Percentiles rank a stretch among this genome's conserved stretches.
These are phyloP conservation scores for Penicillium sp. DNA, from an alignment of 2,329 filamentous ascomycete species.

Conservation along the genomic window DNA sequence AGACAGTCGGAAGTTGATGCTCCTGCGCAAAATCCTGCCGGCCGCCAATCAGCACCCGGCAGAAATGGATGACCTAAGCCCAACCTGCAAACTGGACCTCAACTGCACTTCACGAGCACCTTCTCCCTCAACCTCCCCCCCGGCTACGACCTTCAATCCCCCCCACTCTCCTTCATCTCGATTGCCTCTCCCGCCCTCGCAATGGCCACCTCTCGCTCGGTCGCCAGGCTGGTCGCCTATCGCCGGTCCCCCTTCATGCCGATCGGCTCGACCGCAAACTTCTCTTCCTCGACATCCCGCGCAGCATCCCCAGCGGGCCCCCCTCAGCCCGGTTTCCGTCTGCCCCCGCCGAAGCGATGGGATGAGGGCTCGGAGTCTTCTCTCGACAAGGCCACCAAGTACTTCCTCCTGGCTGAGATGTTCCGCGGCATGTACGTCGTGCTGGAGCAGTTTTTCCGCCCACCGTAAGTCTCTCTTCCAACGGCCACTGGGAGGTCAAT, in stretches of 20 bases:
- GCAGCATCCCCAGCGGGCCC: conserved; percentile 71
- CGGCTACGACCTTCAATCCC: conserved; percentile 12
- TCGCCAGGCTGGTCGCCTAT: conserved; percentile 48
- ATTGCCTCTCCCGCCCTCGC: conserved; percentile 18
- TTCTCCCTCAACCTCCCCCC: conserved; percentile 23
- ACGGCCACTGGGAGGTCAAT: neutral
- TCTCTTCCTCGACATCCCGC: conserved; percentile 65
- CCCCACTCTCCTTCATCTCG: conserved; percentile 21
- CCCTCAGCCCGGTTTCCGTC: conserved; percentile 78
- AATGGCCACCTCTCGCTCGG: conserved; percentile 50
- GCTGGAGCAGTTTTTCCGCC: conserved; percentile 96
- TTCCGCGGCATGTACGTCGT: conserved; percentile 96
- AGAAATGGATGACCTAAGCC: conserved; percentile 47
- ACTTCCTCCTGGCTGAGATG: conserved; percentile 96
- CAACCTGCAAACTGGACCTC: conserved; percentile 31
- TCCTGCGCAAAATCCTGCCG: conserved; percentile 39
- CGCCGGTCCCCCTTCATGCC: conserved; percentile 41
- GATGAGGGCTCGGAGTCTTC: conserved; percentile 75
- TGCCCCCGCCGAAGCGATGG: conserved; percentile 74
- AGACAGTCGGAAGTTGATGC: conserved; percentile 31
- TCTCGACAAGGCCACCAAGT: conserved; percentile 83
- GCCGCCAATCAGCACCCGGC: conserved; percentile 41
- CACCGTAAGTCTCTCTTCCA: conserved; percentile 71
- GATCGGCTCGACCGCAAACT: conserved; percentile 56
- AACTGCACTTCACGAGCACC: conserved; percentile 25